These are phyloP conservation scores for Colletotrichum agaves DNA, from an alignment of 2,329 filamentous ascomycete genomes.

Conservation along the genomic window DNA sequence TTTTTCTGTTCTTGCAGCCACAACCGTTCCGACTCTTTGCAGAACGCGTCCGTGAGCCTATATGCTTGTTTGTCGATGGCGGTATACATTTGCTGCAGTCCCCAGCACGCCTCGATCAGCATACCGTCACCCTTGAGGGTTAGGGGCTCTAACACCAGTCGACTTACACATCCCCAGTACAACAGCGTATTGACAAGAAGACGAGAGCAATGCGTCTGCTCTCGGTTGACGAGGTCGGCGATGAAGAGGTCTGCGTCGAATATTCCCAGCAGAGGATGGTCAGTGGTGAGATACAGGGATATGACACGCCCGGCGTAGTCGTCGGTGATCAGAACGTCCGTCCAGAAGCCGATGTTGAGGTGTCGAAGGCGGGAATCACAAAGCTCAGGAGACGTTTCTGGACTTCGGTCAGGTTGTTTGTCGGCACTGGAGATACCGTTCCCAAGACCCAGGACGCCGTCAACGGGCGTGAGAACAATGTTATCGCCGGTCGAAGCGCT, in stretches of 20 bases:
- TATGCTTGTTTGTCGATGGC: slow-evolving; percentile 42
- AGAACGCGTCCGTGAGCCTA: slow-evolving; percentile 40
- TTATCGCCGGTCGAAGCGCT: not conserved
- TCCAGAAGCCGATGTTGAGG: slow-evolving; percentile 49
- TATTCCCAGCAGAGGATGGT: slow-evolving; percentile 50
- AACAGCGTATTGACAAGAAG: slow-evolving; percentile 50
- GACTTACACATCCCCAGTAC: slow-evolving; percentile 49
- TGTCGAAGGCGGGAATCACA: slow-evolving; percentile 45
- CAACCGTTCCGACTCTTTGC: slow-evolving; percentile 43
- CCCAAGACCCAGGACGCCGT: not conserved
- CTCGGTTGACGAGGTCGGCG: slow-evolving; percentile 43
- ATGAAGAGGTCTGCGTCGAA: slow-evolving; percentile 50
- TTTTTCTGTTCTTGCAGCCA: slow-evolving; percentile 40
- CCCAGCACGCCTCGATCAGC: not conserved
- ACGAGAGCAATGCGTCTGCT: slow-evolving; percentile 45
- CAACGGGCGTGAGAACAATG: not conserved
- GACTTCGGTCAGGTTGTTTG: not conserved
- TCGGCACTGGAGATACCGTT: no score
- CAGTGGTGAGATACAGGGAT: slow-evolving; percentile 51
- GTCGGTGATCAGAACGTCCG: slow-evolving; percentile 44
- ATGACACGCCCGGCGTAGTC: slow-evolving; percentile 46
- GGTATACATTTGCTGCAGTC: slow-evolving; percentile 49
- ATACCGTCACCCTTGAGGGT: not conserved
- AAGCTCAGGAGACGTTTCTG: slow-evolving; percentile 16
- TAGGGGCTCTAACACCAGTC: not conserved